Percentiles rank a stretch among this genome's conserved stretches.
These are phyloP conservation scores for Raphanus sativus DNA, from an alignment of 345 rosid genomes.

Conservation along the genomic window DNA sequence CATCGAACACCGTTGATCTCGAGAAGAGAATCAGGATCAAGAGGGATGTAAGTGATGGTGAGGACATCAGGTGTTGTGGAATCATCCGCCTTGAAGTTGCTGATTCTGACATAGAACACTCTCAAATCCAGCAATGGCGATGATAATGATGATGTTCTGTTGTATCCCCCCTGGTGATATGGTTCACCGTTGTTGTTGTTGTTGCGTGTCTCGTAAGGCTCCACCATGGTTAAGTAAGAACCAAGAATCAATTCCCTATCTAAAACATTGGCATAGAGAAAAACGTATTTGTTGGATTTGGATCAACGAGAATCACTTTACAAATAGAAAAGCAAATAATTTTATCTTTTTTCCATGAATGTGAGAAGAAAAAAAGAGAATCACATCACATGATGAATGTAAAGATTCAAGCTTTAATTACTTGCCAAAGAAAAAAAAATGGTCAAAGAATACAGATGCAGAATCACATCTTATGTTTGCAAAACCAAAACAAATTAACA, in stretches of 20 bases:
- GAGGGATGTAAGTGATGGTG: slow-evolving; percentile 71
- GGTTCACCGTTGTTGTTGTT: slow-evolving; percentile 33
- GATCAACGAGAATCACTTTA: too few species aligned
- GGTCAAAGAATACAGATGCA: slow-evolving; percentile 11
- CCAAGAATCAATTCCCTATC: slow-evolving; percentile 2
- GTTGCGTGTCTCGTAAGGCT: slow-evolving; percentile 45
- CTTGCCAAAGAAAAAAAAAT: slow-evolving; percentile 10
- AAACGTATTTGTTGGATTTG: not conserved
- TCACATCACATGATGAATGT: not conserved
- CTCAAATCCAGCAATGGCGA: slow-evolving; percentile 67
- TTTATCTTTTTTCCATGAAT: not conserved
- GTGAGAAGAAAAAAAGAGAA: not conserved
- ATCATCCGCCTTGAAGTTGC: slow-evolving; percentile 65
- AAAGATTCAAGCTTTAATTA: slow-evolving; percentile 37
- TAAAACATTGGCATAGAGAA: slow-evolving; percentile 12
- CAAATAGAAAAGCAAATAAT: too few species aligned
- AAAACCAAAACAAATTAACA: slow-evolving; percentile 1
- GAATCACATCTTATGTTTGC: slow-evolving; percentile 12
- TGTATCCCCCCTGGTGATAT: slow-evolving; percentile 62
- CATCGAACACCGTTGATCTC: slow-evolving; percentile 76
- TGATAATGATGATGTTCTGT: slow-evolving; percentile 12
- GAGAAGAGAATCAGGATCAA: slow-evolving; percentile 65
- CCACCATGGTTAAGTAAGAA: slow-evolving; percentile 47
- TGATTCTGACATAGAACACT: slow-evolving; percentile 83
- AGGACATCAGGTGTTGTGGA: slow-evolving; percentile 72